A percentile compares a stretch with the other conserved stretches of the same genome.
Conservation (phyloP, 768 basidiomycete species). For the Naganishia antarctica region DNA sequence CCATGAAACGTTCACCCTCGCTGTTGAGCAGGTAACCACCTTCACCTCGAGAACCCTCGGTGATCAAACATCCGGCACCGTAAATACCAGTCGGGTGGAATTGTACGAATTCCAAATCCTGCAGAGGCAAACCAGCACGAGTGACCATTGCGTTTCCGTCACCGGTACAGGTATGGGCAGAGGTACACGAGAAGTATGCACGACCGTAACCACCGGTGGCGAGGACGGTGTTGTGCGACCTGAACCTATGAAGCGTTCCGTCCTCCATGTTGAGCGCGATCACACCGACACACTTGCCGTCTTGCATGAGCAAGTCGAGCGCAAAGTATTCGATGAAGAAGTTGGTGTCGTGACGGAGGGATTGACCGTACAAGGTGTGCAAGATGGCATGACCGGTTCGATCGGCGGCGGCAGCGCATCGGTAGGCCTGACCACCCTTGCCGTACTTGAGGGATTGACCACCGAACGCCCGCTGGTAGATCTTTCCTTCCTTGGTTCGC, state of each 20-base stretch:
- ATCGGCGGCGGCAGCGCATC: constrained; percentile 96
- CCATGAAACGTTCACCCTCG: constrained; percentile 99
- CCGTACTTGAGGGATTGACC: constrained; percentile 95
- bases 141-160: constrained; percentile 99
- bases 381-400: constrained; percentile 97
- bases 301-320: constrained; percentile 97
- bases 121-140: constrained; percentile 89
- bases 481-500: constrained; percentile 95
- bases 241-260: constrained; percentile 96
- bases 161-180: constrained; percentile 97
- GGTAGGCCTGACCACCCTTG: constrained; percentile 98
- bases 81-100: constrained; percentile 99
- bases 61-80: constrained; percentile 97
- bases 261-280: constrained; percentile 99
- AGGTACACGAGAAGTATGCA: constrained; percentile 93
- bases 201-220: constrained; percentile 98
- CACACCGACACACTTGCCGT: constrained; percentile 97
- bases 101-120: constrained; percentile 98
- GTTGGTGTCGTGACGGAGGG: constrained; percentile 96
- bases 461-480: constrained; percentile 98
- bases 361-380: constrained; percentile 98
- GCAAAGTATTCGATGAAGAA: constrained; percentile 99
- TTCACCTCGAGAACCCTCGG: constrained; percentile 97
- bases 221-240: constrained; percentile 94
- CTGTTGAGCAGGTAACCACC: constrained; percentile 98